These are phyloP conservation scores for Coemansia nantahalensis DNA, from an alignment of 192 early-diverging fungal species.

Conservation along the genomic window DNA sequence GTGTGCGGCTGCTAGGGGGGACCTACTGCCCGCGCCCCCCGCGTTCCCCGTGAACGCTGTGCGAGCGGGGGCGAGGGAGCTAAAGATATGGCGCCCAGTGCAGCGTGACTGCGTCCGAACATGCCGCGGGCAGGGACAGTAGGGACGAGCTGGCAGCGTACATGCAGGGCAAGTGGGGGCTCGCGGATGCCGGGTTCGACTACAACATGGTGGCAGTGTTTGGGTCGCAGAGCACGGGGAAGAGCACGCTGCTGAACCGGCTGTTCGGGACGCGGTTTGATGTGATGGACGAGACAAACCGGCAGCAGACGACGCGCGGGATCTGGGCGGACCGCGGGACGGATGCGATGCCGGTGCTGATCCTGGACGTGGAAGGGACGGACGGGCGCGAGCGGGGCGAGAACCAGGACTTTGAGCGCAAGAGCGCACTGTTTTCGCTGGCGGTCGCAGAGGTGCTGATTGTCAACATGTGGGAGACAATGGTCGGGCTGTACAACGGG, in stretches of 20 bases:
- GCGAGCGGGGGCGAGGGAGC: too few relatives aligned
- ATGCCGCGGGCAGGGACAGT: slow-evolving; percentile 1
- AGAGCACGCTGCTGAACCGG: slow-evolving; percentile 94
- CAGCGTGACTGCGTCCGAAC: too few relatives aligned
- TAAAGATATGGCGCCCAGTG: not conserved
- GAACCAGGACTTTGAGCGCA: slow-evolving; percentile 99
- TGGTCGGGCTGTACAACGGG: slow-evolving; percentile 97
- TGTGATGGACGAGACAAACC: slow-evolving; percentile 85
- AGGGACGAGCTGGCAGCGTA: slow-evolving; percentile 70
- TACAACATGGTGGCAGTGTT: slow-evolving; percentile 98
- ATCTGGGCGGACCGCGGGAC: slow-evolving; percentile 94
- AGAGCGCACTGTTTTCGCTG: slow-evolving; percentile 95
- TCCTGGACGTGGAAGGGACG: slow-evolving; percentile 99
- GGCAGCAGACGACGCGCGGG: slow-evolving; percentile 95
- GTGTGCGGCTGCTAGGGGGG: slow-evolving; percentile 6
- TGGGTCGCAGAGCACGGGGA: slow-evolving; percentile 98
- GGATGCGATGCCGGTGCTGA: slow-evolving; percentile 70
- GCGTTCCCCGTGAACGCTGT: too few relatives aligned
- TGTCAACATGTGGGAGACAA: slow-evolving; percentile 98
- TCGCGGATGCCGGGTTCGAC: slow-evolving; percentile 85
- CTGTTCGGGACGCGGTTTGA: slow-evolving; percentile 95
- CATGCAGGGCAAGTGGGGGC: slow-evolving; percentile 78
- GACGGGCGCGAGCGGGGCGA: slow-evolving; percentile 98
- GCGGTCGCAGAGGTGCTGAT: slow-evolving; percentile 93
- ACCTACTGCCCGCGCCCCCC: too few relatives aligned